phyloP scores from a whole-genome alignment of 2,329 filamentous ascomycete species.

The Claviceps sp. region DNA sequence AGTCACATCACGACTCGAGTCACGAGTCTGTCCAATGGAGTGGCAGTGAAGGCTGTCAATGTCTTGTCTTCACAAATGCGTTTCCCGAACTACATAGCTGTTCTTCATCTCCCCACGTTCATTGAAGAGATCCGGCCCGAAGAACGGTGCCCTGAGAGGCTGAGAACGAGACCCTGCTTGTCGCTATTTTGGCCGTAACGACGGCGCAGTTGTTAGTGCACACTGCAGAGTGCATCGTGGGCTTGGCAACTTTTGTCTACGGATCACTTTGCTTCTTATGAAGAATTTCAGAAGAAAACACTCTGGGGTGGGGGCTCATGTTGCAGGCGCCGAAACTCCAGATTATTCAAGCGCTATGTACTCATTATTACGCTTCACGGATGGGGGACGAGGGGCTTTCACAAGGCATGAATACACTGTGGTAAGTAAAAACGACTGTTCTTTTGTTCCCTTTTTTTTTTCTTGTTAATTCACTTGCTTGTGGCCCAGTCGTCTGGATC shows the following conservation, averaged over 20 bases:
- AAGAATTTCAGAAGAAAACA: too few relatives aligned
- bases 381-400: slow-evolving; percentile 28
- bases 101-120: slow-evolving; percentile 20
- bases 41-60: slow-evolving; percentile 19
- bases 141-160: slow-evolving; percentile 11
- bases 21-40: slow-evolving; percentile 10
- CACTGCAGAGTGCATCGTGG: slow-evolving; percentile 13
- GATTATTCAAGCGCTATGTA: slow-evolving; percentile 22
- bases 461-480: neutral
- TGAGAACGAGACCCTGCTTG: slow-evolving; percentile 18
- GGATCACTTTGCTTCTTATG: slow-evolving; percentile 20
- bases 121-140: slow-evolving; percentile 12
- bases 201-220: slow-evolving; percentile 17
- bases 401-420: slow-evolving; percentile 30
- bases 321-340: slow-evolving; percentile 18
- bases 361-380: slow-evolving; percentile 26
- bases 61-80: slow-evolving; percentile 22
- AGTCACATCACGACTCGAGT: slow-evolving; percentile 11
- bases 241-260: slow-evolving; percentile 17
- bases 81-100: slow-evolving; percentile 19
- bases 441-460: neutral
- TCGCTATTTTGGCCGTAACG: slow-evolving; percentile 17
- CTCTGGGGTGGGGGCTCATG: slow-evolving; percentile 6
- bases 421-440: slow-evolving; percentile 9
- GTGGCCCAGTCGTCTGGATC: slow-evolving; percentile 7